These are phyloP conservation scores for Phytophthora fragariaefolia DNA, from an alignment of 352 stramenopile species.

Conservation along the genomic window DNA sequence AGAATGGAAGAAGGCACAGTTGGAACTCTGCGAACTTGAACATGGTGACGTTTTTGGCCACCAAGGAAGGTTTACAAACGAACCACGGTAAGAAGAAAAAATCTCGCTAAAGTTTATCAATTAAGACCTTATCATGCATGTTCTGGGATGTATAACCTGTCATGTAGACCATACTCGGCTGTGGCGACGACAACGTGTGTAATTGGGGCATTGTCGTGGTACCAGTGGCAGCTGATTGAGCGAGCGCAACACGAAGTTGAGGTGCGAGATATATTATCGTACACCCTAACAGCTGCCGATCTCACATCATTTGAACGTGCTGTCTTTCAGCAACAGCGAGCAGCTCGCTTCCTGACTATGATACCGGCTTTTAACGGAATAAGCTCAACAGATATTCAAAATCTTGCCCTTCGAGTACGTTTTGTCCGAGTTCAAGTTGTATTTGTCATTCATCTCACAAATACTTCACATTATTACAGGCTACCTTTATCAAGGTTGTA, in stretches of 20 bases:
- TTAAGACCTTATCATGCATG: background rate
- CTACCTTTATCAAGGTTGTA: slow-evolving; percentile 49
- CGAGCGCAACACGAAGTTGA: slow-evolving; percentile 36
- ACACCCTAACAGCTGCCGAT: no score
- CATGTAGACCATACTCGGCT: slow-evolving; percentile 36
- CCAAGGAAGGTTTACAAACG: slow-evolving; percentile 32
- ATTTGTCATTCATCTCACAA: background rate
- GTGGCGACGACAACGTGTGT: slow-evolving; percentile 31
- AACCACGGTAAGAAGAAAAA: slow-evolving; percentile 22
- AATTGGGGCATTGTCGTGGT: slow-evolving; percentile 45
- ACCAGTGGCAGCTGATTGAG: slow-evolving; percentile 37
- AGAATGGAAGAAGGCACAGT: slow-evolving; percentile 33
- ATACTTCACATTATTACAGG: slow-evolving; percentile 11
- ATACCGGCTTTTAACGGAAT: slow-evolving; percentile 49
- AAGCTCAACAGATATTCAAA: slow-evolving; percentile 34
- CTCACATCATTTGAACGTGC: background rate
- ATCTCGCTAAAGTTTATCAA: background rate
- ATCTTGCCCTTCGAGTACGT: slow-evolving; percentile 41
- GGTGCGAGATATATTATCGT: slow-evolving; percentile 22
- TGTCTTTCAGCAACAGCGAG: slow-evolving; percentile 31
- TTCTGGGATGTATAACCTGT: no score
- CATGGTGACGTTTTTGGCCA: slow-evolving; percentile 38
- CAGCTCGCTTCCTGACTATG: slow-evolving; percentile 50
- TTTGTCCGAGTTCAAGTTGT: background rate
- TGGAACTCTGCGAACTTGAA: slow-evolving; percentile 36